Evolutionary conservation across 2,329 filamentous ascomycete species (phyloP), one percentile per base, ranked within the genome.

Genomic region (Ophiostoma ips): DNA sequence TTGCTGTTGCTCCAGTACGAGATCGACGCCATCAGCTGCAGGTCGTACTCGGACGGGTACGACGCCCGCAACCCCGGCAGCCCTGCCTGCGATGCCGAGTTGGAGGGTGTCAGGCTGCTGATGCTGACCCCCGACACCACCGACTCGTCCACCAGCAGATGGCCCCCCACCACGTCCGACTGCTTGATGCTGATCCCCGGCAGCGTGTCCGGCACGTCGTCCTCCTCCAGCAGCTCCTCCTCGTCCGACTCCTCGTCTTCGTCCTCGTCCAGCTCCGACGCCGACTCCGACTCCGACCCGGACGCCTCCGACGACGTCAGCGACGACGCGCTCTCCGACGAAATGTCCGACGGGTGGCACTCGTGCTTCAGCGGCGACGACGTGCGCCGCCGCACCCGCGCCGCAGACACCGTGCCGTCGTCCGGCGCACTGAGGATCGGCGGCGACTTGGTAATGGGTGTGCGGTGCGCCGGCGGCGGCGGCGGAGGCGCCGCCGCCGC

Each of bases 361-460:
- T 98, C 90, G 62, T 96, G 90, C 68, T 98, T 98, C 46, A 98
- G 71, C 0, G 92, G 92, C 1, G 92, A 98, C 0, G 92, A 96
- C 1, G 81, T 84, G 16, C 88, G 79, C 41, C 89, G 79, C 60
- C 83, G 77, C 19, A 77, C 56, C 63, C 63, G 72, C 55, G 63
- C 63, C 57, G 58, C n/a, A n/a, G n/a, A n/a, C n/a, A 64, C 59
- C 62, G 66, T 62, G 55, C 65, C 57, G 58, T 68, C 81, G 60
- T 60, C 70, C 61, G 63, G 80, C 56, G 62, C 71, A 51, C 53
- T 69, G 66, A 59, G 68, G 62, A 55, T 60, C 46, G 62, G 59
- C 55, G 66, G 54, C 54, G 68, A 63, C 56, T 69, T 64, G 43
- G 65, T 63, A 45, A 60, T 62, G 5, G 70, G 60, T 9, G 61